phyloP scores from a whole-genome alignment of 306 rosid species.

The Senna tora region DNA sequence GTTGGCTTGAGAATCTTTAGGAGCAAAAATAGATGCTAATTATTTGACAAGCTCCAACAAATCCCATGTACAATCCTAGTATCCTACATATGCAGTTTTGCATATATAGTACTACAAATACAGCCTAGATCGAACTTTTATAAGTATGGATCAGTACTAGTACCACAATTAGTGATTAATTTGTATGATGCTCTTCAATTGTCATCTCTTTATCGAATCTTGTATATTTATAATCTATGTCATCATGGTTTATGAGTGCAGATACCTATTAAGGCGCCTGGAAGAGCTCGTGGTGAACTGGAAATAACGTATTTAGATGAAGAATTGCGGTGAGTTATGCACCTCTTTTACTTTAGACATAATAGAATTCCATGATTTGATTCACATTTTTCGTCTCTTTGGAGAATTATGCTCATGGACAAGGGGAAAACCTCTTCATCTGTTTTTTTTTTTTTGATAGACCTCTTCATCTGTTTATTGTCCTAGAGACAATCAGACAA shows the following conservation, averaged over 20 bases:
- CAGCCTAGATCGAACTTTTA: too few relatives aligned
- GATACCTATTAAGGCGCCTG: constrained; percentile 91
- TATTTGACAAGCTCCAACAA: constrained; percentile 22
- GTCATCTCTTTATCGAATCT: not conserved
- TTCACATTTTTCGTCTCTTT: not conserved
- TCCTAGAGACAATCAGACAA: not conserved
- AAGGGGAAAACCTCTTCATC: not conserved
- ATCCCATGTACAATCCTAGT: constrained; percentile 5
- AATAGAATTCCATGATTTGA: not conserved
- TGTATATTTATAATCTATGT: not conserved
- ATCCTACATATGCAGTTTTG: not conserved
- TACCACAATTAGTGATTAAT: constrained; percentile 7
- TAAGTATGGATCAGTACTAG: too few relatives aligned
- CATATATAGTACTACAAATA: too few relatives aligned
- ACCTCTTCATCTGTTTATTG: not conserved
- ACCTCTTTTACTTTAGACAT: constrained; percentile 22
- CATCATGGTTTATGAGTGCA: constrained; percentile 39
- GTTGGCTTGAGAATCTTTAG: constrained; percentile 25
- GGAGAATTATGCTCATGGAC: constrained; percentile 21
- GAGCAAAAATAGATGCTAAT: constrained; percentile 23
- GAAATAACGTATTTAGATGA: constrained; percentile 88
- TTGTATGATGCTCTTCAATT: constrained; percentile 20
- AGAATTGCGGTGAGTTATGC: constrained; percentile 73
- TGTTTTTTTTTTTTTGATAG: too few relatives aligned
- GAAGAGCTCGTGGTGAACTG: constrained; percentile 81